Evolutionary conservation across 2,329 filamentous ascomycete species (phyloP).

Genomic region (Trematosphaeria pertusa): DNA sequence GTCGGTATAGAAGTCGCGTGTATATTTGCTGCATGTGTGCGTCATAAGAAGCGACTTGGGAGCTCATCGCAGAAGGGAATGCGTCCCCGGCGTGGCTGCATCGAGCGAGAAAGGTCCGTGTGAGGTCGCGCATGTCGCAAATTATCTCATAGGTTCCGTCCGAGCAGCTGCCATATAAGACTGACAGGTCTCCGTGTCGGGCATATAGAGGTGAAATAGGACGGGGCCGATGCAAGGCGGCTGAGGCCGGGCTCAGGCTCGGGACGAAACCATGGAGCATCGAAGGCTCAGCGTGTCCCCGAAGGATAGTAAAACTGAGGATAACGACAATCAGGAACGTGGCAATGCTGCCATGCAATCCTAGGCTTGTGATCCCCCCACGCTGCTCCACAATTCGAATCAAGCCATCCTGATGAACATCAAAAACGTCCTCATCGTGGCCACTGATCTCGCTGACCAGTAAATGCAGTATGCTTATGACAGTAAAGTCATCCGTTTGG

Average conservation of each 20-base stretch:
- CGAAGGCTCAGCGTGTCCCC: constrained; percentile 26
- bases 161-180: constrained; percentile 27
- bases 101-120: constrained; percentile 24
- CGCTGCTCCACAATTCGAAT: constrained; percentile 33
- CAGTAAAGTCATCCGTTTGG: constrained; percentile 35
- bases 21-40: constrained; percentile 34
- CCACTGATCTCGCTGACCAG: constrained; percentile 41
- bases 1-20: constrained; percentile 23
- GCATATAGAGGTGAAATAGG: constrained; percentile 34
- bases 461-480: constrained; percentile 41
- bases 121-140: constrained; percentile 35
- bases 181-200: constrained; percentile 22
- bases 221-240: constrained; percentile 3
- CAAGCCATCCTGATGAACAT: constrained; percentile 39
- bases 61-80: constrained; percentile 8
- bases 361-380: constrained; percentile 29
- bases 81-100: constrained; percentile 23
- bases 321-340: constrained; percentile 35
- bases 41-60: constrained; percentile 27
- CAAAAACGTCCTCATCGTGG: constrained; percentile 35
- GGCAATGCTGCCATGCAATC: constrained; percentile 22
- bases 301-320: constrained; percentile 31
- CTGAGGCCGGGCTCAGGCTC: constrained; percentile 9
- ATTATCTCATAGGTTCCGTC: constrained; percentile 30
- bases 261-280: constrained; percentile 26